Base-by-base conservation (phyloP, 2,329 filamentous ascomycete species). In the Sporothrix brasiliensis region DNA sequence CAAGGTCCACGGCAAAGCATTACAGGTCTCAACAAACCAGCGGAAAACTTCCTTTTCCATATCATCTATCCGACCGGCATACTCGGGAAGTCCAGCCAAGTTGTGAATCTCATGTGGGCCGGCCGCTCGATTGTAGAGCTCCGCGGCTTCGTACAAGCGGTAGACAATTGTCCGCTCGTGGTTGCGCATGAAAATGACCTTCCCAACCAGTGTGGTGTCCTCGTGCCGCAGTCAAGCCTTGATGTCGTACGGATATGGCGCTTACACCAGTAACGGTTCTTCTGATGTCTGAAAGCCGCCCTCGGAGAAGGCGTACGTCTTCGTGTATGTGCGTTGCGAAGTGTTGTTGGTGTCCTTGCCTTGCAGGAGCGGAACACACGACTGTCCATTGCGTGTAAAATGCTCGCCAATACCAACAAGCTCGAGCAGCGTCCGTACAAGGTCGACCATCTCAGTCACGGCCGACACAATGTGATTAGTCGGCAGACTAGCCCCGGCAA, bases 391-490 rank as follows among this genome's bases (percentile, higher is more conserved):
- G 71, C 83, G 81, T 0, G 79, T 75, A 39, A 81, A 83, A 4
- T 76, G 71, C 70, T 83, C 79, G 10, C 76, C 76, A 0, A 83
- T 76, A 0, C 78, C 77, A 0, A 77, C 79, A 4, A 81, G 71
- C 68, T 83, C 78, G 1, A 83, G 76, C 69, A 83, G 71, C 2
- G 82, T 83, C 0, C 83, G 81, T 0, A 83, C 76, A 7, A 84
- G 75, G 52, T 83, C 82, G 0, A 84, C 82, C 80, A 83, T 84
- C 74, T 82, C 81, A 0, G 77, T 74, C 77, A 83, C 81, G 24
- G 75, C 77, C 7, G 77, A 71, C 0, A 77, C 76, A 1, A 72
- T 76, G 19, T 77, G 77, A 5, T 79, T 79, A 7, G 76, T 67
- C 0, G 81, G 81, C 0, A 84, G 69, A 0, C 81, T 81, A 0